These are phyloP conservation scores for Picea abies DNA, from an alignment of 83 land plant species.

Conservation along the genomic window DNA sequence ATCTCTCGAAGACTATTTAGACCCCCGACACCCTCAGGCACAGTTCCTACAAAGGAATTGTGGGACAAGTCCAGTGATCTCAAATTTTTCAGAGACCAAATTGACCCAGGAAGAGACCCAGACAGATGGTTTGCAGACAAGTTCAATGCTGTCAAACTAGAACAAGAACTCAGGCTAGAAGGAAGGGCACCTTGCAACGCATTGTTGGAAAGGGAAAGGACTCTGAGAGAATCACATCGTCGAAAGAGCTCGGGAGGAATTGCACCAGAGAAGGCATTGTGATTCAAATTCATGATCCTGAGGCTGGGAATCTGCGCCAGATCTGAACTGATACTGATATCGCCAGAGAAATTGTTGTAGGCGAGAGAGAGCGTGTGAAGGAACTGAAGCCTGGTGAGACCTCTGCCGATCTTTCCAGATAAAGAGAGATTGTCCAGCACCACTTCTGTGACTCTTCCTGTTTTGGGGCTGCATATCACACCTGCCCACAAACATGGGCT, in stretches of 20 bases:
- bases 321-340: constrained; percentile 19
- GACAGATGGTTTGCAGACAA: constrained; percentile 53
- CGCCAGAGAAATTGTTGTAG: constrained; percentile 53
- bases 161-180: constrained; percentile 45
- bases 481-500: constrained; percentile 81
- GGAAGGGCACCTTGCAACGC: constrained; percentile 57
- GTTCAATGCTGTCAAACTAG: constrained; percentile 38
- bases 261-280: constrained; percentile 55
- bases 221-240: constrained; percentile 26
- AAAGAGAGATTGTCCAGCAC: constrained; percentile 59
- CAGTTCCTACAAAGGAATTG: constrained; percentile 47
- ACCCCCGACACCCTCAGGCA: constrained; percentile 38
- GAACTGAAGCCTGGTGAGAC: constrained; percentile 54
- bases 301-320: constrained; percentile 28
- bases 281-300: constrained; percentile 49
- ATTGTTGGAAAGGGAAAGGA: constrained; percentile 68
- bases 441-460: constrained; percentile 59
- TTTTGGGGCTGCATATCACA: constrained; percentile 50
- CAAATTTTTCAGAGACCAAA: constrained; percentile 46
- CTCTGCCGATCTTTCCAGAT: constrained; percentile 73
- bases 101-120: constrained; percentile 33
- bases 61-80: constrained; percentile 56
- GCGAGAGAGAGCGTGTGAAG: constrained; percentile 40
- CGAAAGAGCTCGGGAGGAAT: constrained; percentile 33
- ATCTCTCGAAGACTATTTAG: constrained; percentile 35